Percentiles rank a stretch among this genome's conserved stretches.
Conservation (phyloP, 345 rosid genomes). For the Geranium brycei region DNA sequence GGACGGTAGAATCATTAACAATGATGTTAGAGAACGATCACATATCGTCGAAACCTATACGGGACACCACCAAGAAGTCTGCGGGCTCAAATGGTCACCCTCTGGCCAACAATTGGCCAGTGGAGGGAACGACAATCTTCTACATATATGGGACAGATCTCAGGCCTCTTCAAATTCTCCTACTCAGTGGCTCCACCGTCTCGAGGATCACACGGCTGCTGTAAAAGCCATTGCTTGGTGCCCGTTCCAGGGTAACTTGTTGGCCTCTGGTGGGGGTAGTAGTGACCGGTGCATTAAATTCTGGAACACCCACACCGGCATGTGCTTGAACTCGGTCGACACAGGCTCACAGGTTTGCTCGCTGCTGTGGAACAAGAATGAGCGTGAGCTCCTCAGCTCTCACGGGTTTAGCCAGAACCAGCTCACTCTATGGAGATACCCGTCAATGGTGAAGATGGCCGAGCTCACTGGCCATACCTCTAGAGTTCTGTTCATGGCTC, state of each 20-base stretch:
- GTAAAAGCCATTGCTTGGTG: slow-evolving; percentile 43
- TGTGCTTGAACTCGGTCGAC: slow-evolving; percentile 26
- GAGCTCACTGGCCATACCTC: slow-evolving; percentile 33
- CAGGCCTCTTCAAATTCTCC: no score
- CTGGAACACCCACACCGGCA: slow-evolving; percentile 28
- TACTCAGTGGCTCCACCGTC: slow-evolving; percentile 15
- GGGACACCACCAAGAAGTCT: slow-evolving; percentile 40
- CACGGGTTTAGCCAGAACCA: slow-evolving; percentile 24
- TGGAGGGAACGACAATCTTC: slow-evolving; percentile 36
- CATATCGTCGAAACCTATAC: slow-evolving; percentile 32
- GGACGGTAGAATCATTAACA: slow-evolving; percentile 35
- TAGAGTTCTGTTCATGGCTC: slow-evolving; percentile 34
- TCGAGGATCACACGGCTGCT: slow-evolving; percentile 25
- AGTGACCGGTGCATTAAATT: slow-evolving; percentile 24
- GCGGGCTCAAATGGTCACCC: slow-evolving; percentile 44
- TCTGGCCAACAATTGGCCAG: slow-evolving; percentile 44
- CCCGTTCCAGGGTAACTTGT: slow-evolving; percentile 28
- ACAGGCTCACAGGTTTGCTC: slow-evolving; percentile 32
- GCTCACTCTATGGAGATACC: slow-evolving; percentile 34
- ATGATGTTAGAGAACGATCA: slow-evolving; percentile 34
- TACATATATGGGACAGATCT: no score
- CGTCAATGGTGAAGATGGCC: slow-evolving; percentile 29
- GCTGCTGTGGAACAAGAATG: slow-evolving; percentile 28
- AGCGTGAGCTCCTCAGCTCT: slow-evolving; percentile 32
- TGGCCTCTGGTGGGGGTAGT: slow-evolving; percentile 30